Evolutionary conservation across 202 grass and related monocot species (phyloP).

Genomic region (Cymbopogon flexuosus): DNA sequence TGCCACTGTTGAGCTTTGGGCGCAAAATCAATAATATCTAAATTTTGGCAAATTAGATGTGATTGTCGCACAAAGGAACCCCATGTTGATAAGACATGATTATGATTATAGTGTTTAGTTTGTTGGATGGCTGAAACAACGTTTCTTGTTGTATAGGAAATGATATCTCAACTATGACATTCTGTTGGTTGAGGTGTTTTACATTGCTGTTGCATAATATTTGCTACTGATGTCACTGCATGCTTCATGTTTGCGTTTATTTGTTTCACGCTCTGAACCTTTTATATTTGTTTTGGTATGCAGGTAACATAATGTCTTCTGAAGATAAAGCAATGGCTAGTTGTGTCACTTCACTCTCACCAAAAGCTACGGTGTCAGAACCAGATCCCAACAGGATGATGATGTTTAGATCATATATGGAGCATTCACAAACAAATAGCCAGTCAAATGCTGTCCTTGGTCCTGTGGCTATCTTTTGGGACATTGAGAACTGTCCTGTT

Average conservation of each 20-base stretch:
- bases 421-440: slow-evolving; percentile 37
- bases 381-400: slow-evolving; percentile 31
- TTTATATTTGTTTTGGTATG: slow-evolving; percentile 24
- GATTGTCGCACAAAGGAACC: background rate
- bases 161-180: slow-evolving; percentile 11
- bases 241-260: background rate
- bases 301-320: slow-evolving; percentile 50
- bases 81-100: background rate
- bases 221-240: background rate
- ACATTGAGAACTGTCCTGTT: slow-evolving; percentile 92
- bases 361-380: slow-evolving; percentile 37
- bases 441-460: slow-evolving; percentile 47
- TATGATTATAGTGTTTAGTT: slow-evolving; percentile 18
- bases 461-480: slow-evolving; percentile 86
- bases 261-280: background rate
- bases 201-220: background rate
- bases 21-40: background rate
- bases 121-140: background rate
- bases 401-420: slow-evolving; percentile 34
- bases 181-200: background rate
- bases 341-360: slow-evolving; percentile 39
- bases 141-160: background rate
- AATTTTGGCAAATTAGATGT: background rate
- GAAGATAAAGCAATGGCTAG: slow-evolving; percentile 60
- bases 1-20: background rate